Percentiles rank a stretch among this genome's conserved stretches.
phyloP scores from a whole-genome alignment of 1,284 basidiomycete species.

The Meira nashicola region DNA sequence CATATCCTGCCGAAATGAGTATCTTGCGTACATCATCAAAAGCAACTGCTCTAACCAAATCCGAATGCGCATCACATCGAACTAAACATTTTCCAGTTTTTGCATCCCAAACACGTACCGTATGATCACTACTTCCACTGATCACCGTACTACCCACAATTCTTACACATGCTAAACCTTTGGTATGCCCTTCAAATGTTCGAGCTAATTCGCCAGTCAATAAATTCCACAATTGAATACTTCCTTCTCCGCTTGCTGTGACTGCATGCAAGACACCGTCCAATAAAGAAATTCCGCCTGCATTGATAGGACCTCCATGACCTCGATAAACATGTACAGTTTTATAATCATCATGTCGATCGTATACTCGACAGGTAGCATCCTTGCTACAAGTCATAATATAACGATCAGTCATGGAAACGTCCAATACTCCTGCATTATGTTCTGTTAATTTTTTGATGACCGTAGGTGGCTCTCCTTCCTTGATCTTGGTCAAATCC shows the following conservation, averaged over 20 bases:
- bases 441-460: slow-evolving; percentile 2
- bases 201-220: slow-evolving; percentile 22
- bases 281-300: slow-evolving; percentile 17
- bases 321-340: slow-evolving; percentile 2
- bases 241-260: slow-evolving; percentile 34
- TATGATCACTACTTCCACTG: slow-evolving; percentile 33
- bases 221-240: slow-evolving; percentile 33
- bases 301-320: slow-evolving; percentile 11
- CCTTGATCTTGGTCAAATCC: slow-evolving; percentile 21
- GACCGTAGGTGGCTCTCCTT: background rate
- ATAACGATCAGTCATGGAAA: slow-evolving; percentile 24
- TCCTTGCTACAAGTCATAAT: slow-evolving; percentile 23
- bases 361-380: background rate
- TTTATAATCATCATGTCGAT: background rate
- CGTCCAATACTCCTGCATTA: background rate
- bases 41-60: slow-evolving; percentile 31
- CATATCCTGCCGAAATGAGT: slow-evolving; percentile 35
- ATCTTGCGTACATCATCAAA: slow-evolving; percentile 20
- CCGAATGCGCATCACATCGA: slow-evolving; percentile 23
- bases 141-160: slow-evolving; percentile 26
- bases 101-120: slow-evolving; percentile 40
- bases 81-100: slow-evolving; percentile 22
- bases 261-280: slow-evolving; percentile 33
- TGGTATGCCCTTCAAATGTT: slow-evolving; percentile 26
- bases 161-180: slow-evolving; percentile 38